Evolutionary conservation across 2,329 filamentous ascomycete genomes (phyloP), one percentile per base, ranked within the genome.

Genomic region (Hysterium pulicare): DNA sequence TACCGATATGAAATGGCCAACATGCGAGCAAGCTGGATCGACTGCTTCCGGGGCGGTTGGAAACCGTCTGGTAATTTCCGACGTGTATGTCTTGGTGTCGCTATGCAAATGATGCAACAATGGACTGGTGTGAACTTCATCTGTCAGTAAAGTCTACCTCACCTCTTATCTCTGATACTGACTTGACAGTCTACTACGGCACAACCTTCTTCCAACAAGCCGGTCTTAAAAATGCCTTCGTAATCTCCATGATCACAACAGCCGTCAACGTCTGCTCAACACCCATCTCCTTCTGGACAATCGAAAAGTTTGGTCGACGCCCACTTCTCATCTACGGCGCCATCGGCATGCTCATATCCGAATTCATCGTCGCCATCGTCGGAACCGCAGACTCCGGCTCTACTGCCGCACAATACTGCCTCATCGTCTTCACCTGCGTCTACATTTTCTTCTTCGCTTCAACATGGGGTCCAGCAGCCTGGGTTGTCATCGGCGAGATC

Each of bases 381-480:
- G 77, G 74, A 46, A 62, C 56, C 17, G 58, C 70, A 0, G 52
- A 52, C 22, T 55, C 53, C 16, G 63, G 59, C 16, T 67, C 83
- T 66, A 69, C 75, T 47, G 51, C 71, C 2, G 83, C 81, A 1
- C 62, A 67, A 37, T 56, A 63, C 21, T 61, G 53, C 52, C 67
- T 90, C 76, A 89, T 95, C 52, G 81, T 87, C 47, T 93, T 94
- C 73, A 93, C 93, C 62, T 86, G 83, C 72, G 83, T 95, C 74
- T 93, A 90, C 78, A 90, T 95, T 76, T 90, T 88, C 78, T 91
- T 85, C 78, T 95, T 95, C 67, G 89, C 89, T 46, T 83, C 79
- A 45, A 95, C 89, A 50, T 95, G 88, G 89, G 89, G 89, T 40
- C 87, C 88, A 5, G 84, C 75, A 42, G 77, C 76, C 20, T 82